Conservation (phyloP, 2,329 filamentous ascomycete genomes). For the Botryotinia narcissicola region DNA sequence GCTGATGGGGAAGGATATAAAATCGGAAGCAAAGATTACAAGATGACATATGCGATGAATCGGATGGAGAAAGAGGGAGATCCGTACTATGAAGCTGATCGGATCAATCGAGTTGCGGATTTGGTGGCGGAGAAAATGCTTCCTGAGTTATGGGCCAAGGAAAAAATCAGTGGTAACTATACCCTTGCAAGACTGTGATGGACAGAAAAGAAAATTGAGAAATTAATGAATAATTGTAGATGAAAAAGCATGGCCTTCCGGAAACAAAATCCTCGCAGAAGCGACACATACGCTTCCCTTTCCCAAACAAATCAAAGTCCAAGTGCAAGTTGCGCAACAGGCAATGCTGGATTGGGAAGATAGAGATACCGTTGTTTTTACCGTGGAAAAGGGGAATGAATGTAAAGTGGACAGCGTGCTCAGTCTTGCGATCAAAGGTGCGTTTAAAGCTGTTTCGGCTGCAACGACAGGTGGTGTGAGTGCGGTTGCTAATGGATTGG, state of each 20-base stretch:
- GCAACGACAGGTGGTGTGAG: not conserved
- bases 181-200: not conserved
- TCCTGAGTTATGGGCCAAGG: not conserved
- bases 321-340: not conserved
- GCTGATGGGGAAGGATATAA: not conserved
- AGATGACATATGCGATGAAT: not conserved
- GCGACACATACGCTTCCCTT: not conserved
- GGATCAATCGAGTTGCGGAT: not conserved
- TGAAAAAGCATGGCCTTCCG: not conserved
- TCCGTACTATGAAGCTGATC: not conserved
- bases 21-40: not conserved
- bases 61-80: not conserved
- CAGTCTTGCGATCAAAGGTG: not conserved
- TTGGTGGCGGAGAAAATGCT: not conserved
- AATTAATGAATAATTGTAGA: not conserved
- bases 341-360: not conserved
- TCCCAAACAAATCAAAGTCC: not conserved
- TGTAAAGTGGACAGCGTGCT: not conserved
- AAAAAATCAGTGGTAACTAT: not conserved
- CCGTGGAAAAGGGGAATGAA: not conserved
- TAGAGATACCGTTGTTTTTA: not conserved
- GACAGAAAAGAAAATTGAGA: not conserved
- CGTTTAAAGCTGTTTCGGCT: not conserved
- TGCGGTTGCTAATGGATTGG: not conserved
- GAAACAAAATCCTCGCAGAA: not conserved